Conservation (phyloP, 768 basidiomycete species). For the Pulveroboletus sp. region DNA sequence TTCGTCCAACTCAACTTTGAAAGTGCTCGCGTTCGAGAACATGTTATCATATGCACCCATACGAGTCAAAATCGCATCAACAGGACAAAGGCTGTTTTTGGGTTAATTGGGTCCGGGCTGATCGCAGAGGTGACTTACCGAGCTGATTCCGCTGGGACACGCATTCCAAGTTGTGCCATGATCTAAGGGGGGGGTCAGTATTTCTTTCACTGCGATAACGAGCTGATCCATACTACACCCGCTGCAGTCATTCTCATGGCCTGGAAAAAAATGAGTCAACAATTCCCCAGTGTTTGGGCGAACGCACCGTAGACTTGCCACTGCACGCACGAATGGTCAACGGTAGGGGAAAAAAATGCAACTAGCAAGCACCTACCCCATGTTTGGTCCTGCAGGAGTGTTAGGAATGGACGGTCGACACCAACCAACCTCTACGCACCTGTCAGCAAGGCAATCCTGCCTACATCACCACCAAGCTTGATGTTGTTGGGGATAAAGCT, state of each 20-base stretch:
- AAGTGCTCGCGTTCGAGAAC: constrained; percentile 92
- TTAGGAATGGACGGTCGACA: not conserved
- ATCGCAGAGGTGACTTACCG: constrained; percentile 41
- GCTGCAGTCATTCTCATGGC: constrained; percentile 95
- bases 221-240: constrained; percentile 59
- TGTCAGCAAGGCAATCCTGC: constrained; percentile 81
- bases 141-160: constrained; percentile 82
- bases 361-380: constrained; percentile 58
- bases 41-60: constrained; percentile 99
- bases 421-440: constrained; percentile 42
- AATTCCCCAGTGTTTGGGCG: not conserved
- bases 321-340: constrained; percentile 32
- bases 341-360: not conserved
- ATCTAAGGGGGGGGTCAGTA: constrained; percentile 42
- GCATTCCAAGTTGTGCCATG: constrained; percentile 95
- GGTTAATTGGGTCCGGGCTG: constrained; percentile 5
- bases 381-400: constrained; percentile 62
- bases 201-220: not conserved
- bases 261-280: constrained; percentile 29
- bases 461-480: constrained; percentile 70
- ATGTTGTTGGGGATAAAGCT: constrained; percentile 94
- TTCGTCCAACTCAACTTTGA: constrained; percentile 98
- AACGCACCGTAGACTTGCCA: constrained; percentile 69
- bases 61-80: constrained; percentile 89
- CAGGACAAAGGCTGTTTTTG: constrained; percentile 65